Evolutionary conservation across 2,329 filamentous ascomycete genomes (phyloP).

Genomic region (Macrophomina tecta): DNA sequence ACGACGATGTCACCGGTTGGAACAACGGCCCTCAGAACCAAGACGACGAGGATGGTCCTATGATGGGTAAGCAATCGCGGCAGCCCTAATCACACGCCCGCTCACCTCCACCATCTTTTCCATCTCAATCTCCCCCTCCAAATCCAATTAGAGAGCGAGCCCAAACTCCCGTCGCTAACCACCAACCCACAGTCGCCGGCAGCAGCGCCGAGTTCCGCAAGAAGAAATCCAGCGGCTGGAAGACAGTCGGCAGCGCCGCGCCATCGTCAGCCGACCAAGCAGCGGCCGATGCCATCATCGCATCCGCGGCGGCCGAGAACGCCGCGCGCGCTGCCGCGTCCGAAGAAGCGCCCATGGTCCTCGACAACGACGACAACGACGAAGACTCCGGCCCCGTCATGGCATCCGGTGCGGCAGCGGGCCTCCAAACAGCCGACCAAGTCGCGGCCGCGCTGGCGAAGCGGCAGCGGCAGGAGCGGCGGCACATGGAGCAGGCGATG

Average conservation of each 20-base stretch:
- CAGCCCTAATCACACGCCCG: slow-evolving; percentile 33
- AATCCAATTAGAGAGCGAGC: neutral
- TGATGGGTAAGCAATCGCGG: slow-evolving; percentile 41
- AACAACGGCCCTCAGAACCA: slow-evolving; percentile 57
- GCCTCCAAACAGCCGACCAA: slow-evolving; percentile 81
- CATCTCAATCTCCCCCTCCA: neutral
- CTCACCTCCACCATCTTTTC: slow-evolving; percentile 41
- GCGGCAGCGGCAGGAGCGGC: slow-evolving; percentile 68
- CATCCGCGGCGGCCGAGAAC: slow-evolving; percentile 71
- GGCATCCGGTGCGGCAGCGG: slow-evolving; percentile 86
- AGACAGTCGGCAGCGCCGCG: slow-evolving; percentile 64
- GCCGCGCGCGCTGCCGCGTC: slow-evolving; percentile 53
- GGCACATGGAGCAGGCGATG: slow-evolving; percentile 53
- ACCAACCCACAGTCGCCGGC: slow-evolving; percentile 32
- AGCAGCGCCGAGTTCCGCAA: slow-evolving; percentile 66
- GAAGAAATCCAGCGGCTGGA: slow-evolving; percentile 72
- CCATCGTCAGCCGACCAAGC: slow-evolving; percentile 62
- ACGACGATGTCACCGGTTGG: slow-evolving; percentile 63
- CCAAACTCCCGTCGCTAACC: slow-evolving; percentile 21
- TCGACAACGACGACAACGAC: slow-evolving; percentile 53
- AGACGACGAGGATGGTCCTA: slow-evolving; percentile 62
- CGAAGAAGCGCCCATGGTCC: slow-evolving; percentile 54
- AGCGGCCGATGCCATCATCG: slow-evolving; percentile 80
- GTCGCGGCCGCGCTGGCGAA: slow-evolving; percentile 65
- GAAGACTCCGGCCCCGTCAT: slow-evolving; percentile 63